Conservation (phyloP, 1,284 basidiomycete species). For the Puccinia novopanici region DNA sequence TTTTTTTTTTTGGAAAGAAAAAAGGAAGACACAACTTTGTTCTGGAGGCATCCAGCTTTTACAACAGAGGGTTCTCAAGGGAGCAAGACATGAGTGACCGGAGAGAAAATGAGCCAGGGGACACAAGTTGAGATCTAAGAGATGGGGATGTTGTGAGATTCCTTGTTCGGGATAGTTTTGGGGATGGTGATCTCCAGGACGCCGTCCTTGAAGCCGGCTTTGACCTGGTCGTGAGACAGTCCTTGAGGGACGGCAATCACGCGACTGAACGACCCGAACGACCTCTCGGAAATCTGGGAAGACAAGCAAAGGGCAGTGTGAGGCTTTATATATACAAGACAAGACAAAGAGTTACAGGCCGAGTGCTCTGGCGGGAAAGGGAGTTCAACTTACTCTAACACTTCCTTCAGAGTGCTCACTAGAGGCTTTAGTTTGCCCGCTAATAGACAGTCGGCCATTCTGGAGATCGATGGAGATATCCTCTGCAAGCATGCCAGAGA, state of each 20-base stretch:
- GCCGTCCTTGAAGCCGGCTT: constrained; percentile 45
- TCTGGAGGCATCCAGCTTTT: no score
- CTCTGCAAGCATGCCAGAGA: constrained; percentile 8
- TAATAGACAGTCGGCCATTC: constrained; percentile 33
- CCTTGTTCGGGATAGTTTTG: constrained; percentile 17
- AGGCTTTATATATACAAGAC: no score
- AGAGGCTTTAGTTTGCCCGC: constrained; percentile 39
- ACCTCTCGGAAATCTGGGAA: constrained; percentile 45
- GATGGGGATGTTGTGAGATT: constrained; percentile 41
- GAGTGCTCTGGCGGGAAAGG: not conserved
- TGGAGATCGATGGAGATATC: constrained; percentile 50
- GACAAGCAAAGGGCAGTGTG: not conserved
- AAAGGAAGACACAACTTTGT: no score
- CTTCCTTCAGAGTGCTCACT: constrained; percentile 34
- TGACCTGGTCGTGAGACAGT: constrained; percentile 41
- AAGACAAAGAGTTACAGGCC: not conserved
- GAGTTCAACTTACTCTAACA: constrained; percentile 23
- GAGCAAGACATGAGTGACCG: no score
- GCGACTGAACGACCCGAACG: constrained; percentile 35
- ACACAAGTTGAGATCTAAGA: no score
- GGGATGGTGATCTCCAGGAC: constrained; percentile 38
- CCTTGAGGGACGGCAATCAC: constrained; percentile 29
- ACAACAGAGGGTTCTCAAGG: no score
- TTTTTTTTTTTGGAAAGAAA: no score
- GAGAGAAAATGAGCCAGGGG: no score